phyloP scores from a whole-genome alignment of 176 grass and related monocot genomes.

The Canna indica region DNA sequence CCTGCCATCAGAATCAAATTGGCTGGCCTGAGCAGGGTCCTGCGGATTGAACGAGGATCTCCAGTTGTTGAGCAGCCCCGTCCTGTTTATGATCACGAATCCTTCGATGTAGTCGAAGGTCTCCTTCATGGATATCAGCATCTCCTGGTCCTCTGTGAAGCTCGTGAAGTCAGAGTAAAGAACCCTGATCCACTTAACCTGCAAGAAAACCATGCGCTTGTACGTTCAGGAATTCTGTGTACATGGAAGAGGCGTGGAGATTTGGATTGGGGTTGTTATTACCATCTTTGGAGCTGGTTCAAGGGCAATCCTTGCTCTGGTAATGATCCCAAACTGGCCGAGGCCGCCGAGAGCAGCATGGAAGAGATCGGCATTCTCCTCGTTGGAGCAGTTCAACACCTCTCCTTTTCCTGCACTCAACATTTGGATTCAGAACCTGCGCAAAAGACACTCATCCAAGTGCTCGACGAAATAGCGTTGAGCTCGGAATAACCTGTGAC shows the following conservation, averaged over 20 bases:
- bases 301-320: slow-evolving; percentile 10
- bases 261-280: neutral
- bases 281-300: slow-evolving; percentile 18
- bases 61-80: slow-evolving; percentile 16
- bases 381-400: neutral
- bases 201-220: neutral
- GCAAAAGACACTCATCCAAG: neutral
- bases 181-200: slow-evolving; percentile 21
- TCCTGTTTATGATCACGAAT: slow-evolving; percentile 19
- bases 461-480: neutral
- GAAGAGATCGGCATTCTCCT: slow-evolving; percentile 20
- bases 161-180: slow-evolving; percentile 14
- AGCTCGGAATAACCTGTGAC: slow-evolving; percentile 1
- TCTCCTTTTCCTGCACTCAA: slow-evolving; percentile 8
- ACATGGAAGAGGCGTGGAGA: neutral
- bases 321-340: slow-evolving; percentile 21
- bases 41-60: slow-evolving; percentile 15
- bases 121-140: slow-evolving; percentile 3
- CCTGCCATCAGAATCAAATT: slow-evolving; percentile 9
- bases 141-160: slow-evolving; percentile 17
- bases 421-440: too few relatives aligned
- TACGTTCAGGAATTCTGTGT: too few relatives aligned
- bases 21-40: slow-evolving; percentile 5
- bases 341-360: slow-evolving; percentile 10
- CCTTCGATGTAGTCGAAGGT: slow-evolving; percentile 26